phyloP scores from a whole-genome alignment of 805 yeast genomes.

The Danielia oregonensis region DNA sequence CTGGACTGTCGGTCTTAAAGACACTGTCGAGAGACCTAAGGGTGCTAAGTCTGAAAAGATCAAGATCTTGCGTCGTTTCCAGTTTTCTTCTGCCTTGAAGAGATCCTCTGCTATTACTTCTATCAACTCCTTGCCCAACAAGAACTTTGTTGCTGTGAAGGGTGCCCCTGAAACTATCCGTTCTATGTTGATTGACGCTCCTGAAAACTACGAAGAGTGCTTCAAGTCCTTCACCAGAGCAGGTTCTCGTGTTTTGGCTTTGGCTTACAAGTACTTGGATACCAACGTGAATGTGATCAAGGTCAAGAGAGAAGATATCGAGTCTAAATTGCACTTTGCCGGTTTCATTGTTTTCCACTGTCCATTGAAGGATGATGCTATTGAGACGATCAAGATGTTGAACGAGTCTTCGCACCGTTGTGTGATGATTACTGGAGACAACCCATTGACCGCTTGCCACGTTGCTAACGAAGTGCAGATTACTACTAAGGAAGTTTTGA shows the following conservation, averaged over 20 bases:
- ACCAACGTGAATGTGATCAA: constrained; percentile 46
- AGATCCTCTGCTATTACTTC: constrained; percentile 86
- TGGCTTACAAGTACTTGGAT: constrained; percentile 77
- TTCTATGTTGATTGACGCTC: constrained; percentile 66
- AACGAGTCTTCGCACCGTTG: constrained; percentile 94
- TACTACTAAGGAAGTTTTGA: constrained; percentile 76
- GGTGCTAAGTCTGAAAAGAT: constrained; percentile 44
- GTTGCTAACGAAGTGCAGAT: constrained; percentile 93
- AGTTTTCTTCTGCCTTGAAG: constrained; percentile 92
- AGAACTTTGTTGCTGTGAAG: constrained; percentile 76
- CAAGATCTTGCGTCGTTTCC: constrained; percentile 86
- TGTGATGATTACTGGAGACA: constrained; percentile 98
- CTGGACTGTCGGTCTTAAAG: constrained; percentile 81
- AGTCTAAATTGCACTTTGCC: constrained; percentile 69
- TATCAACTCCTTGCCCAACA: constrained; percentile 41
- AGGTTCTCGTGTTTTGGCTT: constrained; percentile 95
- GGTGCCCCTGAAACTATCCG: constrained; percentile 98
- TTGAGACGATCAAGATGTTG: constrained; percentile 85
- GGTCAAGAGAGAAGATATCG: constrained; percentile 72
- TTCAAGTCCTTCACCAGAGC: constrained; percentile 89
- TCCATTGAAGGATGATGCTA: constrained; percentile 92
- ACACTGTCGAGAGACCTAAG: constrained; percentile 51
- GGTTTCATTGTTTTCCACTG: constrained; percentile 97
- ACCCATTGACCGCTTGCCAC: constrained; percentile 96
- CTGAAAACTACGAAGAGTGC: constrained; percentile 75